Evolutionary conservation across 2,329 filamentous ascomycete species (phyloP), one percentile per base, ranked within the genome.

Genomic region (Beauveria scarabaeidicola): DNA sequence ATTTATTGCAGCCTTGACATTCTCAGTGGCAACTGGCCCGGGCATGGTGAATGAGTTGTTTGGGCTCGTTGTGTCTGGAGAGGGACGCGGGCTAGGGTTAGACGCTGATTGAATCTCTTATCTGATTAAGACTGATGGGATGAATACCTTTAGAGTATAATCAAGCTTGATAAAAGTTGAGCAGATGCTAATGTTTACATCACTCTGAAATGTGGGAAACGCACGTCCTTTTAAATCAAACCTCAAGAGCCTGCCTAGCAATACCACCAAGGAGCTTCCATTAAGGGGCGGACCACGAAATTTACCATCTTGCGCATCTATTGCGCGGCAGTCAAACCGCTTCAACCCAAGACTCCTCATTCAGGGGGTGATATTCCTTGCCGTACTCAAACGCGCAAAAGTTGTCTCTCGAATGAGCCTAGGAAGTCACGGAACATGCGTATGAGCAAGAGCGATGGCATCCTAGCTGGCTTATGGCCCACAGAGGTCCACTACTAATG

Each of bases 211-310:
- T 43, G 44, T 43, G 46, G 46, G 55, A 58, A 58, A 41, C 32
- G 46, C 55, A 58, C 55, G 55, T 58, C 55, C 54, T 51, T 58
- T 41, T 58, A 58, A 50, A 17, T 15, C 36, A 27, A 29, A 10
- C 19, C 6, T 38, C 32, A 27, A 52, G 13, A 2, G 9, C 19
- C n/a, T 46, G 13, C 32, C 11, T 15, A 36, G 32, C 32, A 36
- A 36, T 13, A 36, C 32, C 11, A 36, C 11, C 32, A 17, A 56
- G 10, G 7, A 36, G 10, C n/a, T 9, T 40, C 13, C 15, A 32
- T 15, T 5, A 8, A 27, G 11, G 43, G 21, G 38, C 43, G 27
- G 27, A 21, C 41, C 29, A n/a, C 23, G 6, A 40, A 48, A 13
- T 27, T 5, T 41, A 21, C 27, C 43, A 38, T 38, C 9, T 15